Base-by-base conservation (phyloP, 176 grass and related monocot species). In the Eleusine indica region DNA sequence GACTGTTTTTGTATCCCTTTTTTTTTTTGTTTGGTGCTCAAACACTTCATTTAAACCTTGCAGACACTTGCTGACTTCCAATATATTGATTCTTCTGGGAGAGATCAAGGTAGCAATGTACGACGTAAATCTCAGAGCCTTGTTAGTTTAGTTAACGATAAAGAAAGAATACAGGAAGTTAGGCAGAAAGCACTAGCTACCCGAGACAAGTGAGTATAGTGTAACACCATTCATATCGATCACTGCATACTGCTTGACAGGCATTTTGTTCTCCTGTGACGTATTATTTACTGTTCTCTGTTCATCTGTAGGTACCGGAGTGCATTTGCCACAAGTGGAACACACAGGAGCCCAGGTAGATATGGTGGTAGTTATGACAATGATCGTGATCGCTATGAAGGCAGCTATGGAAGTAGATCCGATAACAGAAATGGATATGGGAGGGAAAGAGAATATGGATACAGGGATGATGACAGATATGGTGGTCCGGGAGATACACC, bases 111-210 rank as follows among this genome's bases (percentile, higher is more conserved):
- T 73, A 93, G 85, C 73, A 99, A 99, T 87, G 93, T 99, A 21
- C 87, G 93, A 12, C 86, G 89, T 78, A 99, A 99, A 94, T 99
- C 93, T 12, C 96, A 96, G 78, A 92, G 87, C 43, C 93, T 99
- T 42, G 89, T 99, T 83, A 84, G 85, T 91, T 94, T 99, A 77
- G 93, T 99, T 80, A 99, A 92, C 80, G 94, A 99, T 61, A 99
- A 99, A 86, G 96, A 99, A 89, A 96, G 96, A 76, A 87, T 96
- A 81, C 93, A 92, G 61, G 96, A 99, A 91, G 93, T 94, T 80
- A 84, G 96, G 72, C 87, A 99, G 88, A 99, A 99, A 94, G 93
- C 93, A 41, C 87, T 91, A 51, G 83, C 89, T 54, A 99, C 90
- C 37, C 81, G 83, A 78, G 93, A 99, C 76, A 99, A 99, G 96